Base-by-base conservation (phyloP, 2,329 filamentous ascomycete genomes). In the Ceratocystis papillata region DNA sequence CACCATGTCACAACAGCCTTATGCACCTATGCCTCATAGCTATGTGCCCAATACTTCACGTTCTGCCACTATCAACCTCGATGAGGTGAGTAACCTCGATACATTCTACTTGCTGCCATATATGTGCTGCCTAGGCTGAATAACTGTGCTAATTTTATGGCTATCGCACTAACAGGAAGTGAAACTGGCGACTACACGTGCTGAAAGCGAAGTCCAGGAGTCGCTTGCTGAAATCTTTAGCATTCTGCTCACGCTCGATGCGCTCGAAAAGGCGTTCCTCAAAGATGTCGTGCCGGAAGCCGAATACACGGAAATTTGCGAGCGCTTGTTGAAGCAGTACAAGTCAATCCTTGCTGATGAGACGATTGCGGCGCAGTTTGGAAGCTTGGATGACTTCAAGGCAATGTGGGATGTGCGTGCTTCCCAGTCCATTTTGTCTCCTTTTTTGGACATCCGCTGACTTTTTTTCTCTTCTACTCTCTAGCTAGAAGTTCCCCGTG, bases 161-260 rank as follows among this genome's bases (percentile, higher is more conserved):
- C 8, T 15, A 3, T 15, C 46, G 46, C 46, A 48, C 22, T 6
- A 28, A 41, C 71, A 96, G 88, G 94, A 97, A 81, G 91, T 96
- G 71, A 96, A 96, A 76, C 83, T 99, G 68, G 86, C 90, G 62
- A 87, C 89, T 48, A 95, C 87, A 25, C 86, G 89, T 70, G 87
- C 89, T 50, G 93, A 97, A 77, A 87, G 93, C 68, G 92, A 99
- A 74, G 81, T 97, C 0, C 90, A 96, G 75, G 94, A 97, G 73
- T 97, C 94, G 1, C 84, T 99, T 15, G 94, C 93, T 65, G 94
- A 99, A 76, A 87, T 99, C 28, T 99, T 97, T 77, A 96, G 92
- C 77, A 97, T 99, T 70, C 93, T 99, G 46, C 84, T 96, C 69
- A 97, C 94, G 0, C 80, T 99, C 2, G 94, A 99, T 74, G 91